Evolutionary conservation across 108 stramenopile genomes (phyloP).

Genomic region (Fistulifera pelliculosa): DNA sequence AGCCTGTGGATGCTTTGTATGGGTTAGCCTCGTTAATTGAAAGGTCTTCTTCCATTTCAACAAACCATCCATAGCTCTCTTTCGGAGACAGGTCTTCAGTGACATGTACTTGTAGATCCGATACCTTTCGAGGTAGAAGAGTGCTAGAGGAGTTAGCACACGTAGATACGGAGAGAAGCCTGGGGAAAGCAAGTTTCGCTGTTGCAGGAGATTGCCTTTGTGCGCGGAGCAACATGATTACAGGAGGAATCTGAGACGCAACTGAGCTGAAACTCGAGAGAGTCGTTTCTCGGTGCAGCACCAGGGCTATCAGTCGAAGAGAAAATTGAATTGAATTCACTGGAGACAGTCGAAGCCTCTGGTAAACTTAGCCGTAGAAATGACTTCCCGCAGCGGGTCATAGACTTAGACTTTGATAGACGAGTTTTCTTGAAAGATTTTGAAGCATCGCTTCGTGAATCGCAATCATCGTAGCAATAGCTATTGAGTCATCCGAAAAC

Average conservation of each 20-base stretch:
- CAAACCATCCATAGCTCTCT: conserved; percentile 51
- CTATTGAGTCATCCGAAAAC: background rate
- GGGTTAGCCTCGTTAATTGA: background rate
- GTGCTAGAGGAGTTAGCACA: conserved; percentile 30
- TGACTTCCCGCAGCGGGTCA: conserved; percentile 8
- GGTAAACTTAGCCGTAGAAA: background rate
- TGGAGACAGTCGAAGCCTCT: background rate
- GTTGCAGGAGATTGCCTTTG: conserved; percentile 8
- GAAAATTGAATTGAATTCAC: background rate
- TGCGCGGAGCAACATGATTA: background rate
- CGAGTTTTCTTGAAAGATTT: conserved; percentile 5
- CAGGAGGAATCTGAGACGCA: conserved; percentile 12
- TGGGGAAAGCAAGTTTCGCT: background rate
- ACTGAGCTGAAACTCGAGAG: conserved; percentile 23
- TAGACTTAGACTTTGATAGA: conserved; percentile 1
- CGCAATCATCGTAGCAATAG: background rate
- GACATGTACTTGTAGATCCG: conserved; percentile 18
- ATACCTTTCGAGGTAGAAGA: conserved; percentile 30
- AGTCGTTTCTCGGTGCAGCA: conserved; percentile 25
- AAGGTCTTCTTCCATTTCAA: conserved; percentile 24
- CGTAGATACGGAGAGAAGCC: too few species aligned
- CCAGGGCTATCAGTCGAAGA: background rate
- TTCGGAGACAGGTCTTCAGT: background rate
- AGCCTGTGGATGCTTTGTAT: background rate
- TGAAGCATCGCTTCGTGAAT: background rate